Percentiles rank a stretch among this genome's conserved stretches.
These are phyloP conservation scores for Hemisphaericaspora xylofermentans DNA, from an alignment of 1,139 yeast genomes.

Conservation along the genomic window DNA sequence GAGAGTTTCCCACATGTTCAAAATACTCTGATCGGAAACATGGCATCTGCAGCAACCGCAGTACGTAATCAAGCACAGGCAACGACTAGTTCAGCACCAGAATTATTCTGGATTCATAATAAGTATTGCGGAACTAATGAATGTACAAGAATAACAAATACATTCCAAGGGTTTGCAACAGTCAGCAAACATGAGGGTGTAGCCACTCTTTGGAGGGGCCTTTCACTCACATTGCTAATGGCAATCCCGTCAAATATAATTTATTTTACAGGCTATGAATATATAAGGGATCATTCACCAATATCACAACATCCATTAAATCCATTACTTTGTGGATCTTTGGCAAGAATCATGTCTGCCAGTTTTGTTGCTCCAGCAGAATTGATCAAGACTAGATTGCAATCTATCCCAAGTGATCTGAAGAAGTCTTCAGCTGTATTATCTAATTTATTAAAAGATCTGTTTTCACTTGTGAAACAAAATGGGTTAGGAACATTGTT, in stretches of 20 bases:
- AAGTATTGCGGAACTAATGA: slow-evolving; percentile 36
- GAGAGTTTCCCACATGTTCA: slow-evolving; percentile 10
- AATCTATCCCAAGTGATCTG: slow-evolving; percentile 63
- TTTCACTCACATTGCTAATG: slow-evolving; percentile 80
- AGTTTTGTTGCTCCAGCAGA: slow-evolving; percentile 87
- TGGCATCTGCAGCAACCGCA: slow-evolving; percentile 5
- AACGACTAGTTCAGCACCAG: slow-evolving; percentile 15
- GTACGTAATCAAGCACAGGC: slow-evolving; percentile 4
- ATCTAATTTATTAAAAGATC: slow-evolving; percentile 54
- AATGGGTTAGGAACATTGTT: slow-evolving; percentile 70
- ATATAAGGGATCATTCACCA: slow-evolving; percentile 74
- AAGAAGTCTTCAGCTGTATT: slow-evolving; percentile 39
- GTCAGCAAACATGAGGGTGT: slow-evolving; percentile 75
- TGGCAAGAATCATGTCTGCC: slow-evolving; percentile 83
- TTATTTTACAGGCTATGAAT: slow-evolving; percentile 91
- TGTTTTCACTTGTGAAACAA: slow-evolving; percentile 48
- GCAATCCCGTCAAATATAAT: slow-evolving; percentile 92
- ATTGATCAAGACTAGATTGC: slow-evolving; percentile 81
- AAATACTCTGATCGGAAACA: slow-evolving; percentile 13
- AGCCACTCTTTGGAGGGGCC: slow-evolving; percentile 83
- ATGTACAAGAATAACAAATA: slow-evolving; percentile 48
- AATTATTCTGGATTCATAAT: slow-evolving; percentile 44
- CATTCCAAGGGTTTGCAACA: slow-evolving; percentile 68
- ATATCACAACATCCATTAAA: slow-evolving; percentile 51
- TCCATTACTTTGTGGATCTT: slow-evolving; percentile 82